Base-by-base conservation (phyloP, 495 filamentous ascomycete genomes). In the Annulohypoxylon nitens region DNA sequence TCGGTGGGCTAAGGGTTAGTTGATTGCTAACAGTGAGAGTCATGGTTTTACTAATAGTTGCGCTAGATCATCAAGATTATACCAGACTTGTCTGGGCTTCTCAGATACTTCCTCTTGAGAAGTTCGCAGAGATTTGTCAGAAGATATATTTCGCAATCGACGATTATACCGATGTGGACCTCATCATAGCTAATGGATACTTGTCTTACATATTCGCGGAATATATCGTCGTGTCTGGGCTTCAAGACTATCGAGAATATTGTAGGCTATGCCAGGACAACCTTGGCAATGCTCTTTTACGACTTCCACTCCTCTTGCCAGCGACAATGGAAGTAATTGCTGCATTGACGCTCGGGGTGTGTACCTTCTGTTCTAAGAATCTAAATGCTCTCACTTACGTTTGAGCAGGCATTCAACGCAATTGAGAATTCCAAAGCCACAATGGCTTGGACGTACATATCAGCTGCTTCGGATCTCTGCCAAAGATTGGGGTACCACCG, bases 181-280 rank as follows among this genome's bases (percentile, higher is more conserved):
- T 61, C 6, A 36, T 61, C 23, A 30, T 61, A n/a, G 59, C 59
- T n/a, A 61, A 61, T 48, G 59, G 41, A 12, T 61, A 61, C 20
- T 34, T 61, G 11, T 61, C 59, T 11, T 48, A 61, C 25, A 36
- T 61, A 48, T 61, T 61, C 34, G 14, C 41, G 12, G 59, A 61
- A 20, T 41, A 61, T 18, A 39, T 34, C 12, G 41, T 48, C 16
- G 26, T 61, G n/a, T 61, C 59, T 48, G 59, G 59, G 33, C 59
- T 33, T 11, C 59, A 18, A 36, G 59, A 61, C 16, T 61, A 61
- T 48, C 59, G 12, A 11, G 59, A 61, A 6, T 61, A 61, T 20
- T 61, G 11, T 36, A 43, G n/a, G 14, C 41, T 61, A 14, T 61
- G 59, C 10, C 41, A 14, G 25, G 39, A 48, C 0, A 61, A 61